phyloP scores from a whole-genome alignment of 805 yeast species.

The Lachancea sp. region DNA sequence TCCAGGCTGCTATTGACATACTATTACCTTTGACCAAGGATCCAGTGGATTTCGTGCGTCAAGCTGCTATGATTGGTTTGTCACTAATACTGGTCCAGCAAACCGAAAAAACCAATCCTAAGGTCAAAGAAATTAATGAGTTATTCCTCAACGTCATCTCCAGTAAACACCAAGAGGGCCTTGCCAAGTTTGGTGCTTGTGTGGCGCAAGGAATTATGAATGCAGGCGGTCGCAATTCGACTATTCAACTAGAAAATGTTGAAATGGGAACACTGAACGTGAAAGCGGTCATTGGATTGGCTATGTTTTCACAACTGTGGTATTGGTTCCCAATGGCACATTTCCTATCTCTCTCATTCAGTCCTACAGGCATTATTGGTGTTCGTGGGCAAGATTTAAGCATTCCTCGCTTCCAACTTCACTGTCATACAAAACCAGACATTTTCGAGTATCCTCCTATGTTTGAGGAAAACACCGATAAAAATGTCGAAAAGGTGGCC shows the following conservation, averaged over 20 bases:
- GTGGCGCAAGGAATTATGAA: slow-evolving; percentile 95
- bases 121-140: slow-evolving; percentile 71
- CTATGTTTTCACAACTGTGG: slow-evolving; percentile 91
- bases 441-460: slow-evolving; percentile 87
- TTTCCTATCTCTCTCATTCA: slow-evolving; percentile 82
- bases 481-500: slow-evolving; percentile 81
- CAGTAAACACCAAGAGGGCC: slow-evolving; percentile 90
- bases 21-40: slow-evolving; percentile 89
- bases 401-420: slow-evolving; percentile 75
- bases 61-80: slow-evolving; percentile 90
- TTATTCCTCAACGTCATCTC: slow-evolving; percentile 67
- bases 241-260: slow-evolving; percentile 80
- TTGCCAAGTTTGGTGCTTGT: slow-evolving; percentile 97
- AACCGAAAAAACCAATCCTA: slow-evolving; percentile 75
- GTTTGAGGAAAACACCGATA: slow-evolving; percentile 68
- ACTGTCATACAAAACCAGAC: slow-evolving; percentile 75
- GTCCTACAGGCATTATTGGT: slow-evolving; percentile 88
- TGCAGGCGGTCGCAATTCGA: slow-evolving; percentile 98
- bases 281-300: slow-evolving; percentile 86
- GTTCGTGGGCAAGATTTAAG: slow-evolving; percentile 71
- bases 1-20: slow-evolving; percentile 83
- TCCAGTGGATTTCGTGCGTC: slow-evolving; percentile 94
- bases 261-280: slow-evolving; percentile 87
- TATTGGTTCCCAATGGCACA: slow-evolving; percentile 98
- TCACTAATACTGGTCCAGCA: slow-evolving; percentile 87